These are phyloP conservation scores for Sanghuangporus sanghuang DNA, from an alignment of 1,284 basidiomycete species.

Conservation along the genomic window DNA sequence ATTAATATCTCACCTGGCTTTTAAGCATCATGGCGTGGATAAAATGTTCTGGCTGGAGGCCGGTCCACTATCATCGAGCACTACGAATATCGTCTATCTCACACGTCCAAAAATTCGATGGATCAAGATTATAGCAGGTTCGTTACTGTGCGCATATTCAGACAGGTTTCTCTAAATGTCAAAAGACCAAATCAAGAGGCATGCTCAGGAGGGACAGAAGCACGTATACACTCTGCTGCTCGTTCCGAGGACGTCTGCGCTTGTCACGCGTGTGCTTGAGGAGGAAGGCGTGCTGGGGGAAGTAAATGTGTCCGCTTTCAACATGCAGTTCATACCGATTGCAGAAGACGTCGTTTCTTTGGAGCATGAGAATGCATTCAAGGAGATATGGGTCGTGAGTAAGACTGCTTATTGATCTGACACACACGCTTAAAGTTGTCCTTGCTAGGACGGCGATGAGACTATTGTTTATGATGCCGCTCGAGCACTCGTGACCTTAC, in stretches of 20 bases:
- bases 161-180: conserved; percentile 7
- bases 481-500: conserved; percentile 81
- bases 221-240: conserved; percentile 88
- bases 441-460: conserved; percentile 83
- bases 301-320: conserved; percentile 79
- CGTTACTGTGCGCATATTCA: background rate
- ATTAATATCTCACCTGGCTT: conserved; percentile 1
- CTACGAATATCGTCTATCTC: conserved; percentile 90
- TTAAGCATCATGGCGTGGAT: conserved; percentile 94
- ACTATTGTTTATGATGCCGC: conserved; percentile 86
- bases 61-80: conserved; percentile 77
- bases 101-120: conserved; percentile 84
- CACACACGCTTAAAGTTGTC: conserved; percentile 4
- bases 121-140: conserved; percentile 89
- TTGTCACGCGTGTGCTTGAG: conserved; percentile 80
- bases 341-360: conserved; percentile 89
- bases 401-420: background rate
- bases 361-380: conserved; percentile 79
- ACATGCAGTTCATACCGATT: conserved; percentile 89
- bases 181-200: conserved; percentile 83
- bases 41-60: conserved; percentile 99
- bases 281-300: conserved; percentile 92
- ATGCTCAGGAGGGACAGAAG: conserved; percentile 59
- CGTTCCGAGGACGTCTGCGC: conserved; percentile 83
- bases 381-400: conserved; percentile 81